Percentiles rank a stretch among this genome's conserved stretches.
Conservation (phyloP, 768 basidiomycete species). For the Tricholoma sp. region DNA sequence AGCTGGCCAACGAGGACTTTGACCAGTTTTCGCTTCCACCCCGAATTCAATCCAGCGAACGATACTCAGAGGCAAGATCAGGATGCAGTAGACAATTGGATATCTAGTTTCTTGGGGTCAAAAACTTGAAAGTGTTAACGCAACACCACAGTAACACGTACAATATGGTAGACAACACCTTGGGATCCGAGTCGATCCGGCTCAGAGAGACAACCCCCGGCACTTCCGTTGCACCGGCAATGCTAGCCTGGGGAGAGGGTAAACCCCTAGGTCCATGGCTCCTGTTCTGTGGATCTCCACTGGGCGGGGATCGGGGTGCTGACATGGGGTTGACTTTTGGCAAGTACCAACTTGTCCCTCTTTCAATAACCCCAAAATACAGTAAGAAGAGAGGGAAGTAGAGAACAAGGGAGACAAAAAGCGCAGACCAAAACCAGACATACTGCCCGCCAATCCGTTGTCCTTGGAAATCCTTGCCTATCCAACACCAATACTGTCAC, state of each 20-base stretch:
- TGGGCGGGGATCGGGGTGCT: too few species aligned
- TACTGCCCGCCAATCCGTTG: constrained; percentile 37
- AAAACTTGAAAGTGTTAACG: neutral
- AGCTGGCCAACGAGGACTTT: neutral
- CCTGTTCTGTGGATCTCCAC: too few species aligned
- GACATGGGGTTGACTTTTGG: neutral
- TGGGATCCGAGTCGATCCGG: too few species aligned
- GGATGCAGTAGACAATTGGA: neutral
- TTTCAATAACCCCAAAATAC: neutral
- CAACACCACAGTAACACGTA: neutral
- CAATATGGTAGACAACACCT: neutral
- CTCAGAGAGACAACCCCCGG: neutral
- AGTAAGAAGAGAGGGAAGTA: constrained; percentile 16
- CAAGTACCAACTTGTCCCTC: neutral
- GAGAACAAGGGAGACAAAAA: constrained; percentile 25
- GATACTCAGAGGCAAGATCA: neutral
- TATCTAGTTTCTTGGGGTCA: neutral
- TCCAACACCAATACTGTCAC: constrained; percentile 39
- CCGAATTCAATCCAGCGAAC: neutral
- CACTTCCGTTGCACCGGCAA: neutral
- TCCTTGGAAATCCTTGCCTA: constrained; percentile 22
- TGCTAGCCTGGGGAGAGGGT: too few species aligned
- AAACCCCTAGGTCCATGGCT: too few species aligned
- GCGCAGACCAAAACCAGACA: constrained; percentile 38
- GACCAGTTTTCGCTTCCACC: too few species aligned